Evolutionary conservation across 1,284 basidiomycete genomes (phyloP), one percentile per base, ranked within the genome.

Genomic region (Moniliella sp.): DNA sequence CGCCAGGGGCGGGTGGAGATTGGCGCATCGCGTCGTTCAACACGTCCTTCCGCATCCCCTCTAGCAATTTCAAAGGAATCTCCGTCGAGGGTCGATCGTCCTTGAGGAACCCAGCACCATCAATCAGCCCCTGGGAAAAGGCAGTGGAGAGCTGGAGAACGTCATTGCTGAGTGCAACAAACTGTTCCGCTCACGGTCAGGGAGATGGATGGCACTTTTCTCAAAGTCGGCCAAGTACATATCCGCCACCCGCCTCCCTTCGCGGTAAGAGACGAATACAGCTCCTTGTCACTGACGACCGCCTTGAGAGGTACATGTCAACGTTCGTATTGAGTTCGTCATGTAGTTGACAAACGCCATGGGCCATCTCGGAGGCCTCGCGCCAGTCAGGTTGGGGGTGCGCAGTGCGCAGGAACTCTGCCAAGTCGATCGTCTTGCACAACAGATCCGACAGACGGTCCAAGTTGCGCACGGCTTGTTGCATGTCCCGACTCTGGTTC

Each of bases 181-280:
- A 93, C 31, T 71, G 72, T 25, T 73, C 15, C 88, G 71, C 45
- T 80, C 68, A 2, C 67, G 66, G 0, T 76, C 72, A 5, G 83
- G 77, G 3, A 94, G 69, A 57, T 88, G 72, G 45, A 97, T 91
- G 1, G 83, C 88, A 4, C 83, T 91, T 61, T 86, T 88, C 58
- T 93, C 82, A 64, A 97, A 97, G 66, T 97, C 91, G 31, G 78
- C 72, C 69, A 83, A 75, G 62, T 94, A 94, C 41, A 88, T 84
- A 14, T 79, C 67, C 12, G 88, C 84, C 2, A 91, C 83, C 27
- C 48, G 67, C 51, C 38, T 54, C 25, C 61, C 61, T 18, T 59
- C 54, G 4, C 35, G 26, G 34, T 60, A 36, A 43, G 30, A 29
- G 54, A 48, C 5, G 50, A 39, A 11, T 67, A 55, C 14, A 48